Evolutionary conservation across 768 basidiomycete species (phyloP).

Genomic region (Trametes elegans): DNA sequence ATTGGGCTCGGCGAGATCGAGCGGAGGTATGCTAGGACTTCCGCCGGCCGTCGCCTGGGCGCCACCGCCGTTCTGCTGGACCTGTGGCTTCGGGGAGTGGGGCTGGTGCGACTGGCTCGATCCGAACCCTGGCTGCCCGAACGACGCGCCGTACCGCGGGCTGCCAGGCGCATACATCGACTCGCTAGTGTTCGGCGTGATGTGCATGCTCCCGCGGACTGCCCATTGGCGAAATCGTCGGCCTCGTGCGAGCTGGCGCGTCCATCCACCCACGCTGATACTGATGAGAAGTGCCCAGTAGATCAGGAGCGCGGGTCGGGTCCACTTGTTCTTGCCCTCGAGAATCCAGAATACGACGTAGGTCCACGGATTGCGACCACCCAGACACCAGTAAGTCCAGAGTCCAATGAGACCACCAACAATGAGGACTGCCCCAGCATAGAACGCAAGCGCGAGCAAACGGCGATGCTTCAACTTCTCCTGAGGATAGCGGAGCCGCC

Average conservation of each 20-base stretch:
- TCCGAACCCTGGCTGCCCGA: slow-evolving; percentile 3
- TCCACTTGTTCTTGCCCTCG: slow-evolving; percentile 76
- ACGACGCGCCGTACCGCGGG: slow-evolving; percentile 13
- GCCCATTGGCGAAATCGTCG: slow-evolving; percentile 61
- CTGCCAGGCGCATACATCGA: background rate
- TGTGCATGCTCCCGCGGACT: slow-evolving; percentile 15
- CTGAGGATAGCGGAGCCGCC: slow-evolving; percentile 75
- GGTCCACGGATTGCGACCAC: slow-evolving; percentile 81
- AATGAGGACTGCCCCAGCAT: slow-evolving; percentile 70
- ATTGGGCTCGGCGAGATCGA: slow-evolving; percentile 30
- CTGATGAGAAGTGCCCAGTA: slow-evolving; percentile 85
- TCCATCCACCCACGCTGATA: slow-evolving; percentile 94
- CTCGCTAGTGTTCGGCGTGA: background rate
- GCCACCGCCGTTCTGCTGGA: background rate
- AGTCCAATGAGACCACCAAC: slow-evolving; percentile 82
- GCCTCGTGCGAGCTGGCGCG: slow-evolving; percentile 79
- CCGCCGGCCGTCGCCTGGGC: slow-evolving; percentile 11
- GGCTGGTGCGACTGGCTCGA: background rate
- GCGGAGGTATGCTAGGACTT: background rate
- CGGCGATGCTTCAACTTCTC: slow-evolving; percentile 82
- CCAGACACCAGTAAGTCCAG: slow-evolving; percentile 89
- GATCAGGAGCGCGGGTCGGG: slow-evolving; percentile 67
- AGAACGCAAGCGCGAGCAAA: slow-evolving; percentile 83
- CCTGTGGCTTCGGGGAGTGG: background rate
- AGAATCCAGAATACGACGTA: slow-evolving; percentile 80